Evolutionary conservation across 768 basidiomycete genomes (phyloP).

Genomic region (Trichaptum fuscoviolaceum): DNA sequence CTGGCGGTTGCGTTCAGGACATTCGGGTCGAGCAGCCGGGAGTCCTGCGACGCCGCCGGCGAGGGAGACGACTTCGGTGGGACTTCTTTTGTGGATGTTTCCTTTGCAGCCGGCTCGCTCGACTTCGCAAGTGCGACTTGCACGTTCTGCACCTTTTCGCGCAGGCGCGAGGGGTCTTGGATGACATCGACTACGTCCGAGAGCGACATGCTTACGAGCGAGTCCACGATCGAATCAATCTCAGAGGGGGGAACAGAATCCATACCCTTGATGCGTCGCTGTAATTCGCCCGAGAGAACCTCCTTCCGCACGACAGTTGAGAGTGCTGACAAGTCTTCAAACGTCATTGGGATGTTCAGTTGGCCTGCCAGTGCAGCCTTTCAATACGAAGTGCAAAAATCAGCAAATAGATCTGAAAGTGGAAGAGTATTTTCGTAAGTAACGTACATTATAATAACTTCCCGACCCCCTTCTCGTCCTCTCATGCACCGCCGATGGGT

Average conservation of each 20-base stretch:
- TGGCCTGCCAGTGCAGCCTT: constrained; percentile 81
- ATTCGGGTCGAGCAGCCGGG: constrained; percentile 59
- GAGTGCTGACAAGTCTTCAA: constrained; percentile 74
- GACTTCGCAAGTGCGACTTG: constrained; percentile 20
- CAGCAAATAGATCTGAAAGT: constrained; percentile 5
- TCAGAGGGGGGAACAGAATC: constrained; percentile 50
- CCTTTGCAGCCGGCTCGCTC: constrained; percentile 23
- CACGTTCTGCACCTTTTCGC: constrained; percentile 52
- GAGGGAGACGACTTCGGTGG: constrained; percentile 51
- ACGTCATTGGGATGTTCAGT: constrained; percentile 78
- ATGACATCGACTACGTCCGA: constrained; percentile 74
- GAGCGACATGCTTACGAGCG: constrained; percentile 62
- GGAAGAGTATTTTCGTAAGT: constrained; percentile 1
- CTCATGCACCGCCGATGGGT: constrained; percentile 26
- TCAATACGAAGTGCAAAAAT: background rate
- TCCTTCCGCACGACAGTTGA: constrained; percentile 87
- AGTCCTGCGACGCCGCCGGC: constrained; percentile 61
- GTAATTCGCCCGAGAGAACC: constrained; percentile 78
- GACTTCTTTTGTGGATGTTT: constrained; percentile 14
- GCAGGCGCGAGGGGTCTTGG: constrained; percentile 60
- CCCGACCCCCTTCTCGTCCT: constrained; percentile 74
- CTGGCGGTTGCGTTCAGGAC: constrained; percentile 70
- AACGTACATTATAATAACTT: constrained; percentile 76
- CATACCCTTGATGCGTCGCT: constrained; percentile 60
- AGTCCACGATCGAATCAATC: constrained; percentile 63